These are phyloP conservation scores for Phlebopus sp. DNA, from an alignment of 1,284 basidiomycete species.

Conservation along the genomic window DNA sequence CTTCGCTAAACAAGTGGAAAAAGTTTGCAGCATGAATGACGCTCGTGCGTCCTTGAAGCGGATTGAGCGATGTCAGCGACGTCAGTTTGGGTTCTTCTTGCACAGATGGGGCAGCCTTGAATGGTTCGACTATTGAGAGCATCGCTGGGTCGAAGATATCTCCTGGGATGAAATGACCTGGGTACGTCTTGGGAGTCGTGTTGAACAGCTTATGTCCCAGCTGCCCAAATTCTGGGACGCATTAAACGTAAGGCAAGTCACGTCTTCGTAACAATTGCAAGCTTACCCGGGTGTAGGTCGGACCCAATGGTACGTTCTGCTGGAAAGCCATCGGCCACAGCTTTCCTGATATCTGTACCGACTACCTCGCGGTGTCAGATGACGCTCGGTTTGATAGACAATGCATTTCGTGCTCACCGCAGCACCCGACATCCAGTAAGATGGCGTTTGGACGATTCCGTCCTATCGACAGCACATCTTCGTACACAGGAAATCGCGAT, in stretches of 20 bases:
- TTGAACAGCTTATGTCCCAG: constrained; percentile 33
- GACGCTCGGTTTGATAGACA: too few relatives aligned
- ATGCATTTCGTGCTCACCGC: constrained; percentile 3
- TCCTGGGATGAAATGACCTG: constrained; percentile 30
- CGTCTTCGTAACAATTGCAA: too few relatives aligned
- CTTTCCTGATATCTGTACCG: constrained; percentile 5
- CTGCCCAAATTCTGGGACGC: constrained; percentile 26
- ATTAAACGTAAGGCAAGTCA: too few relatives aligned
- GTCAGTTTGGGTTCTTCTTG: constrained; percentile 6
- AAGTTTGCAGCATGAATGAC: constrained; percentile 28
- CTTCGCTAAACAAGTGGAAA: constrained; percentile 35
- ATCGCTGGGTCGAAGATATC: constrained; percentile 29
- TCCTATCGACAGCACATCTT: constrained; percentile 10
- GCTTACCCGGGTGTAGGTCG: constrained; percentile 4
- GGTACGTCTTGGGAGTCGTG: constrained; percentile 26
- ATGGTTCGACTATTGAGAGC: constrained; percentile 14
- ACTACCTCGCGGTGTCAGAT: neutral
- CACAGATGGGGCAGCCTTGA: constrained; percentile 2
- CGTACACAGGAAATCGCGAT: constrained; percentile 2
- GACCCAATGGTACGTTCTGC: constrained; percentile 2
- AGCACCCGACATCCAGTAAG: constrained; percentile 14
- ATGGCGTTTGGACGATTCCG: constrained; percentile 4
- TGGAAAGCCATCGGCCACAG: constrained; percentile 7
- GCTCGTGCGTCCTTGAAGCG: constrained; percentile 25
- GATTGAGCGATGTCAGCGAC: constrained; percentile 27